Percentiles rank a stretch among this genome's conserved stretches.
phyloP scores from a whole-genome alignment of 139 green algal species.

The Micractinium conductrix region DNA sequence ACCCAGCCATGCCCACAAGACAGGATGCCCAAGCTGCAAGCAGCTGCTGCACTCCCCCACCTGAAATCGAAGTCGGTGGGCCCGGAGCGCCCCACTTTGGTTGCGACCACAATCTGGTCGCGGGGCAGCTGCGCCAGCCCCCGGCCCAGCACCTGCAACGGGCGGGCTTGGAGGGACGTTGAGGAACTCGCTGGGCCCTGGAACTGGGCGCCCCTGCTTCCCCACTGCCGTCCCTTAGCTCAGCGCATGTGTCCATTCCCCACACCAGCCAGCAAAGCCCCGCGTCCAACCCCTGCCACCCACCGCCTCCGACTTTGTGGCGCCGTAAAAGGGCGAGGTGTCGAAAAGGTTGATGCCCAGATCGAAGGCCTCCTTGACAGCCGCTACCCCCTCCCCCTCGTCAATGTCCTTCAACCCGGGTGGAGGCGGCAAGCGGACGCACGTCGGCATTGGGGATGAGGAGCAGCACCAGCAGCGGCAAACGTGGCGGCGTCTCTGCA shows the following conservation, averaged over 20 bases:
- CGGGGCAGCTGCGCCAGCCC: conserved; percentile 80
- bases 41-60: not conserved
- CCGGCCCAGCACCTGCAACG: conserved; percentile 79
- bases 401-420: conserved; percentile 64
- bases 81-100: conserved; percentile 94
- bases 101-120: conserved; percentile 83
- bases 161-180: not conserved
- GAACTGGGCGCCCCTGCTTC: too few relatives aligned
- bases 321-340: conserved; percentile 95
- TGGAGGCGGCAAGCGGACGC: not conserved
- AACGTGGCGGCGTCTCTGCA: too few relatives aligned
- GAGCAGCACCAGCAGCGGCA: too few relatives aligned
- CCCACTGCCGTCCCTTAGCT: too few relatives aligned
- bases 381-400: conserved; percentile 63
- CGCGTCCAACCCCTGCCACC: not conserved
- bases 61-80: conserved; percentile 86
- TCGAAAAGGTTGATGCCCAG: conserved; percentile 97
- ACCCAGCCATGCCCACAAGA: not conserved
- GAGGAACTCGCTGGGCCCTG: too few relatives aligned
- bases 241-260: too few relatives aligned
- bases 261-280: not conserved
- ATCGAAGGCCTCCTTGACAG: conserved; percentile 84
- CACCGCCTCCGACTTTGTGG: conserved; percentile 83
- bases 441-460: not conserved
- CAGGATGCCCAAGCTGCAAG: too few relatives aligned